Conservation (phyloP, 2,329 filamentous ascomycete genomes). For the Arthrinium puccinioides region DNA sequence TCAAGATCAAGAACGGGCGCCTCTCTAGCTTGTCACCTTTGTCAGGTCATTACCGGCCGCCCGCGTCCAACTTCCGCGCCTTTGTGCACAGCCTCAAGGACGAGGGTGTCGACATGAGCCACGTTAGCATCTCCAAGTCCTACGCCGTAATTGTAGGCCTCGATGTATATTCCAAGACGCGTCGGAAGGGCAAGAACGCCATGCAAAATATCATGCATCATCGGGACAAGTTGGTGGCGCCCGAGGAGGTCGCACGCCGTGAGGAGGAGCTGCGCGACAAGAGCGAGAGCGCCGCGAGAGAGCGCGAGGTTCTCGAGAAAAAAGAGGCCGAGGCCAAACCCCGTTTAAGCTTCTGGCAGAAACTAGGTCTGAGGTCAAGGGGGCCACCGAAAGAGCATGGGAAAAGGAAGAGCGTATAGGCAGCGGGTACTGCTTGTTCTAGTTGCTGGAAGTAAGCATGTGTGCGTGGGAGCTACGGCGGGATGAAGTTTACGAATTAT, state of each 20-base stretch:
- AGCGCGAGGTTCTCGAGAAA: background rate
- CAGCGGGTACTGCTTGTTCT: no score
- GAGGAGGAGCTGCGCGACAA: background rate
- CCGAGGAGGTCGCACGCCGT: constrained; percentile 1
- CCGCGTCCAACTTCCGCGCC: constrained; percentile 72
- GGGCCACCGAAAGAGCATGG: no score
- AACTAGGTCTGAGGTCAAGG: no score
- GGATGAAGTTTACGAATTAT: no score
- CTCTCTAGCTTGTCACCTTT: constrained; percentile 64
- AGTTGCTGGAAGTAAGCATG: no score
- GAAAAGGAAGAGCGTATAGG: no score
- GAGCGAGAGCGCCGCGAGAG: constrained; percentile 2
- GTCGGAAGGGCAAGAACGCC: background rate
- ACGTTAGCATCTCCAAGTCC: constrained; percentile 70
- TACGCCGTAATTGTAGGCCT: constrained; percentile 79
- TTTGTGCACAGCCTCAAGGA: constrained; percentile 70
- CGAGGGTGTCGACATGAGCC: constrained; percentile 70
- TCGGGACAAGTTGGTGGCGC: background rate
- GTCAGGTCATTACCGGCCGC: constrained; percentile 79
- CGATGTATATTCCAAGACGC: constrained; percentile 67
- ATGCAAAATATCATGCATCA: background rate
- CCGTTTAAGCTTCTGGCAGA: no score
- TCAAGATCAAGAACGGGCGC: constrained; percentile 77
- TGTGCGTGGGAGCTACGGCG: no score
- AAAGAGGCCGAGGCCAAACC: no score